phyloP scores from a whole-genome alignment of 345 rosid species.

The Bretschneidera sinensis region DNA sequence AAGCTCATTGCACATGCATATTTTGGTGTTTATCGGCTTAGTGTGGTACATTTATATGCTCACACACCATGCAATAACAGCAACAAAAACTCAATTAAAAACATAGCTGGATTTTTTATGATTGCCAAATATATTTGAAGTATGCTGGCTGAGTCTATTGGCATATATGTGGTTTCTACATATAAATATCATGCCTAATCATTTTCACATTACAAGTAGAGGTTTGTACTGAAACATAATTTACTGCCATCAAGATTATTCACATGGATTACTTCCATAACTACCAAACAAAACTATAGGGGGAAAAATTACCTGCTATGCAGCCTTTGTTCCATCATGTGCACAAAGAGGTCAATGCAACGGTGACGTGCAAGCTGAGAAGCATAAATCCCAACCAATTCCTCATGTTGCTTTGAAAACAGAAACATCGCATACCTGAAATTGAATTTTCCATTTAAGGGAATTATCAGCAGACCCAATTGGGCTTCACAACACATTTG shows the following conservation, averaged over 20 bases:
- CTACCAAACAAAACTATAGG: background rate
- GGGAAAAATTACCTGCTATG: conserved; percentile 62
- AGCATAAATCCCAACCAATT: conserved; percentile 90
- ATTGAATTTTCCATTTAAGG: conserved; percentile 29
- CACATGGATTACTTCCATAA: no score
- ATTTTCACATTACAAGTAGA: background rate
- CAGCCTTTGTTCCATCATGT: conserved; percentile 96
- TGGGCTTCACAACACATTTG: background rate
- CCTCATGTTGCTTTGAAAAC: conserved; percentile 95
- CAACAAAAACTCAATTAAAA: no score
- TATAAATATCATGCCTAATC: background rate
- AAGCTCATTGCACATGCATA: background rate
- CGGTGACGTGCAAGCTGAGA: conserved; percentile 94
- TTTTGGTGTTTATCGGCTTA: no score
- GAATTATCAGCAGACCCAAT: conserved; percentile 7
- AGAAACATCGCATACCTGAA: conserved; percentile 92
- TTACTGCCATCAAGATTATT: background rate
- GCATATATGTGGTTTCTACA: background rate
- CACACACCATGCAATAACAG: background rate
- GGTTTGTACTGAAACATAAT: background rate
- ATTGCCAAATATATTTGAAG: background rate
- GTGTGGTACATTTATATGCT: no score
- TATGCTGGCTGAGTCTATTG: background rate
- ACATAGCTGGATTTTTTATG: background rate
- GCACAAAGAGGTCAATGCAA: conserved; percentile 93